phyloP scores from a whole-genome alignment of 164 flowering plant species.

The Taxillus chinensis region DNA sequence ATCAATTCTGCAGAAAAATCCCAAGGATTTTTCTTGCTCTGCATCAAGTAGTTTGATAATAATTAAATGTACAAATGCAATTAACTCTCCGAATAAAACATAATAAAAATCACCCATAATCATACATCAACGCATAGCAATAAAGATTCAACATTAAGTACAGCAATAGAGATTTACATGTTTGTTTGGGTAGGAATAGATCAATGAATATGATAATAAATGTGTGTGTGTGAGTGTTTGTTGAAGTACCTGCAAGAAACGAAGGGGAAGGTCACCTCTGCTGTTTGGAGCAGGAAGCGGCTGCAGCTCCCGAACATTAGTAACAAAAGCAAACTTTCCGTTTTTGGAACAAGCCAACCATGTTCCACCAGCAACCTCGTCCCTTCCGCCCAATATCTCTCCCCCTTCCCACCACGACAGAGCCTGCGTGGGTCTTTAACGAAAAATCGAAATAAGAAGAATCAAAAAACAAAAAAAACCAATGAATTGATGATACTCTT shows the following conservation, averaged over 20 bases:
- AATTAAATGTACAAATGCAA: background rate
- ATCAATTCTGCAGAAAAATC: constrained; percentile 47
- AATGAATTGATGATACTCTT: background rate
- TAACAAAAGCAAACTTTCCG: constrained; percentile 64
- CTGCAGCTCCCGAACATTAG: constrained; percentile 53
- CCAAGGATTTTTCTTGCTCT: constrained; percentile 36
- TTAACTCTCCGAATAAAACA: too few relatives aligned
- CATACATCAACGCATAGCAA: too few relatives aligned
- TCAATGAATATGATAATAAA: too few relatives aligned
- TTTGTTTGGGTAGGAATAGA: too few relatives aligned
- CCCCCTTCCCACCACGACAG: constrained; percentile 65
- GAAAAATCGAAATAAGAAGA: background rate
- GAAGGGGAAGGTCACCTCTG: constrained; percentile 69
- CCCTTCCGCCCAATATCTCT: constrained; percentile 70
- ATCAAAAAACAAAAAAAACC: background rate
- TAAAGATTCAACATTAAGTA: too few relatives aligned
- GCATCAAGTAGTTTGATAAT: constrained; percentile 3
- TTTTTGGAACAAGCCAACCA: constrained; percentile 63
- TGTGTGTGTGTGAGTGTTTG: too few relatives aligned
- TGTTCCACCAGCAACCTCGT: constrained; percentile 71
- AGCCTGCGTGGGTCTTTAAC: constrained; percentile 52
- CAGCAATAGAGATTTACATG: too few relatives aligned
- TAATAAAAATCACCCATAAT: too few relatives aligned
- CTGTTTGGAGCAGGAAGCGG: constrained; percentile 28
- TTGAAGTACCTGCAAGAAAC: constrained; percentile 52